Base-by-base conservation (phyloP, 345 rosid genomes). In the Citrus trifoliata region DNA sequence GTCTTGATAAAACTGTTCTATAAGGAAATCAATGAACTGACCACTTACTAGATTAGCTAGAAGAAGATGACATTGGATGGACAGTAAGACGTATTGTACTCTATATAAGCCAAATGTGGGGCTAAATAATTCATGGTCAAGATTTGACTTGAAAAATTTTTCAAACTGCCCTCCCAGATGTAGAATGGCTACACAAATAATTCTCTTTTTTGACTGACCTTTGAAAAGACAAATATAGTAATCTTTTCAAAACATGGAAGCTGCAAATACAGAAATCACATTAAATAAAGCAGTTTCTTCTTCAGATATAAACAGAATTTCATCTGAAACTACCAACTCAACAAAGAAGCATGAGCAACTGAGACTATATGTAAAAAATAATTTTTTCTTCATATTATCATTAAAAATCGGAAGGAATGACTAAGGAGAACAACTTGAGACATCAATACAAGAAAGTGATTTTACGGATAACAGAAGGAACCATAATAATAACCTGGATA, bases 401-500 rank as follows among this genome's bases (percentile, higher is more conserved):
- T 25, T 28, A 40, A 38, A 74, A 21, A 40, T 74, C 10, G 60
- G 18, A 42, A 28, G 46, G 33, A 59, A 73, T 3, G n/a, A 62
- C 58, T 27, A 46, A 42, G 62, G 40, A 62, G 28, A 62, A 8
- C 1, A 65, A 66, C 16, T 53, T 24, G 16, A 13, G 46, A 32
- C 24, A 37, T 48, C 35, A 55, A 37, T 37, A 12, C 35, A 51
- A 13, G 35, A 37, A 55, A 7, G 18, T 33, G 24, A 67, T 18
- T 37, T 68, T 37, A 56, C 37, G 9, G 27, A 37, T 55, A 25
- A 82, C 33, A 64, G 72, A 76, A 76, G 32, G 7, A 73, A 28
- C 48, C 42, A 65, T 71, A 33, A 72, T 70, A 56, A 21, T 86
- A 73, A 96, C 99, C 99, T 89, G 99, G 99, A 88, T 97, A 97